Conservation (phyloP, 148 eudicot genomes). For the Camellia granthamiana region DNA sequence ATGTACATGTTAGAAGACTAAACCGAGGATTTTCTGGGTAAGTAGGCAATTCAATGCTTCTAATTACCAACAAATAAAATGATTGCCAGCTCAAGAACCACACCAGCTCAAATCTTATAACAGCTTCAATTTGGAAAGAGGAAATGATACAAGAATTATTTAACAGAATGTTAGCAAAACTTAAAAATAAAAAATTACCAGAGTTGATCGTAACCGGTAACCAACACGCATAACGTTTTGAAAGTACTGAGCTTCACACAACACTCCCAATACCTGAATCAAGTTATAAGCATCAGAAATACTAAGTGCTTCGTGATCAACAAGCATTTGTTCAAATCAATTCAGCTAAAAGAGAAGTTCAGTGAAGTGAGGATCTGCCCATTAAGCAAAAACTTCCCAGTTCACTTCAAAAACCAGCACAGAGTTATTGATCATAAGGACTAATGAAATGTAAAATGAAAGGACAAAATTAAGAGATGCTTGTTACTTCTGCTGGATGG, state of each 20-base stretch:
- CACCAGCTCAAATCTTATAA: background rate
- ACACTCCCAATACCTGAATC: conserved; percentile 73
- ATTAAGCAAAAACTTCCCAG: no score
- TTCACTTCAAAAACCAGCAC: background rate
- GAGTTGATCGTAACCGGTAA: conserved; percentile 76
- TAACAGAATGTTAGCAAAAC: background rate
- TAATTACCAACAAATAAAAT: conserved; percentile 8
- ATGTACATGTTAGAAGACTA: background rate
- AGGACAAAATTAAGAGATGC: background rate
- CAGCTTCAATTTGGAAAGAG: conserved; percentile 2
- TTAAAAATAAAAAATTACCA: conserved; percentile 22
- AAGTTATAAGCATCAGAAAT: conserved; percentile 5
- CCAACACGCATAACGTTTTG: conserved; percentile 99
- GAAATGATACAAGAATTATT: background rate
- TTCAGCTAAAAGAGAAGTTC: background rate
- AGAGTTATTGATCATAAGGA: no score
- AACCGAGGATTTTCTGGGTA: background rate
- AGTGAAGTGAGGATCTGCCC: no score
- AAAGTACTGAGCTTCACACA: conserved; percentile 91
- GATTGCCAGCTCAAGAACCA: background rate
- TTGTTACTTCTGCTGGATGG: background rate
- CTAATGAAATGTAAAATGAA: no score
- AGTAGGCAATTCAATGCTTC: no score
- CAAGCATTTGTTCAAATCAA: background rate
- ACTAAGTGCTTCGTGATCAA: background rate